These are phyloP conservation scores for Quercus berberidifolia DNA, from an alignment of 306 rosid genomes.

Conservation along the genomic window DNA sequence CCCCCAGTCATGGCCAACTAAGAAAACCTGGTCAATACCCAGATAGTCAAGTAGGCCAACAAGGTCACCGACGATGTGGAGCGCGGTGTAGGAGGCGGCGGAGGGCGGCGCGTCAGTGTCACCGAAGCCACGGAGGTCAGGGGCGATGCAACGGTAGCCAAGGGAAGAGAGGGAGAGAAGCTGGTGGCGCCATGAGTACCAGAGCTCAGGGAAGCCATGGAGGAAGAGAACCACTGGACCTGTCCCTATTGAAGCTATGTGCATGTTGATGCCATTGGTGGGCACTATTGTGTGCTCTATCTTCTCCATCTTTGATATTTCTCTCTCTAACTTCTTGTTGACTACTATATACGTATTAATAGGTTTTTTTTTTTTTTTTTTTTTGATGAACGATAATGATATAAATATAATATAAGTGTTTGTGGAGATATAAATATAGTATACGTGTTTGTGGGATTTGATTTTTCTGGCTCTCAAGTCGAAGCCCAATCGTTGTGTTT, in stretches of 20 bases:
- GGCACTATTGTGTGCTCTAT: slow-evolving; percentile 50
- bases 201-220: slow-evolving; percentile 72
- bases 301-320: slow-evolving; percentile 39
- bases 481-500: no score
- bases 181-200: slow-evolving; percentile 83
- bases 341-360: not conserved
- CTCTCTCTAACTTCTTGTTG: not conserved
- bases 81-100: slow-evolving; percentile 42
- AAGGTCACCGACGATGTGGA: slow-evolving; percentile 58
- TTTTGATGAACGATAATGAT: no score
- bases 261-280: slow-evolving; percentile 68
- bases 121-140: slow-evolving; percentile 70
- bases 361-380: no score
- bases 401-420: no score
- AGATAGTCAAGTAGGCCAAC: slow-evolving; percentile 59
- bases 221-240: slow-evolving; percentile 62
- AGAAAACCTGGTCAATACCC: slow-evolving; percentile 43
- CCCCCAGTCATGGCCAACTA: slow-evolving; percentile 76
- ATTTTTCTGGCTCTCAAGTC: no score
- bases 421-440: no score
- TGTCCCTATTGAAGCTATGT: slow-evolving; percentile 60
- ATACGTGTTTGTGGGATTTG: no score
- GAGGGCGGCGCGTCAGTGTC: slow-evolving; percentile 65
- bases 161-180: slow-evolving; percentile 54
- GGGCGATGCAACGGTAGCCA: slow-evolving; percentile 74